Base-by-base conservation (phyloP, 2,329 filamentous ascomycete genomes). In the Byssochlamys sp. region DNA sequence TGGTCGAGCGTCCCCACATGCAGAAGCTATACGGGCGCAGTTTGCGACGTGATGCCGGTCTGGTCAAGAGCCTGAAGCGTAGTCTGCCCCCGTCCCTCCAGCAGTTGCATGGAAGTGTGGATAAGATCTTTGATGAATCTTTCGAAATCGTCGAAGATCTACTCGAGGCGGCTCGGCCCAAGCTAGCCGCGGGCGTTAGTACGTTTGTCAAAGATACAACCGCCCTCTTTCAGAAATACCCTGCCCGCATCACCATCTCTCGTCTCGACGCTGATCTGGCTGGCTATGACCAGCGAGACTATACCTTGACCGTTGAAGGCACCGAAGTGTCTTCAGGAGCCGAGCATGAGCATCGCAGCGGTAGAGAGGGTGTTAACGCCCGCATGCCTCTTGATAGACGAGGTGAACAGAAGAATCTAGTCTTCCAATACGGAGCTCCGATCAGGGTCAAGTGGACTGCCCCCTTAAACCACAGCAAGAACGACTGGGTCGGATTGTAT, bases 1-100 rank as follows among this genome's bases (percentile, higher is more conserved):
- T 92, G 63, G 89, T 99, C 9, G 94, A 99, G 75, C 87, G 91
- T 59, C 94, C 92, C 12, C 94, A 99, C 72, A 97, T 99, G 91
- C 89, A 96, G 72, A 97, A 96, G 79, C 83, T 97, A 19, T 99
- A 99, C 68, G 92, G 94, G 49, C 81, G 86, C 65, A 87, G 85
- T 65, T 78, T 99, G 52, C 87, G 94, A 59, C 80, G 87, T 62
- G 90, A 96, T 71, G 94, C 94, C 10, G 94, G 94, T 54, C 80
- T 99, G 45, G 92, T 91, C 59, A 95, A 91, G 75, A 96, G 90
- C 67, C 82, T 99, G 70, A 90, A 90, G 72, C 85, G 88, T 61
- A 90, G 91, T 10, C 78, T 99, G 26, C 94, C 94, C 2, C 84
- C 86, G 2, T 89, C 90, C 2, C 83, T 99, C 48, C 86, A 89